phyloP scores from a whole-genome alignment of 2,329 filamentous ascomycete genomes.

The Tolypocladium endophyticum region DNA sequence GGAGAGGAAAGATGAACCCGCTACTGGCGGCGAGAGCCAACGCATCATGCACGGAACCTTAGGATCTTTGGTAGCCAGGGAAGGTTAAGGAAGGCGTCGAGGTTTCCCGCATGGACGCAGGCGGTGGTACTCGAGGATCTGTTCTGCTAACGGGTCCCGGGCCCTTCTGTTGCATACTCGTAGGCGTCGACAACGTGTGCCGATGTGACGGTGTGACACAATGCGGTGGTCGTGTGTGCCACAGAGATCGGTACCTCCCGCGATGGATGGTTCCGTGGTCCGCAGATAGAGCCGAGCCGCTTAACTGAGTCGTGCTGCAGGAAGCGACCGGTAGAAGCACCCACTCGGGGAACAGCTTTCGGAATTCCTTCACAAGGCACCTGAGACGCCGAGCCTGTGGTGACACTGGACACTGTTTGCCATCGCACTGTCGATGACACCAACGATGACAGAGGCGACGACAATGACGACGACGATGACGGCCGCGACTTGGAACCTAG shows the following conservation, averaged over 20 bases:
- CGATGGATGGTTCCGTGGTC: neutral
- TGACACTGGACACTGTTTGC: neutral
- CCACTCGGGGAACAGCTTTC: neutral
- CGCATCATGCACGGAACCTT: neutral
- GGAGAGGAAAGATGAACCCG: neutral
- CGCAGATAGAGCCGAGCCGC: neutral
- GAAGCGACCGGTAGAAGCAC: neutral
- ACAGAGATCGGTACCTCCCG: neutral
- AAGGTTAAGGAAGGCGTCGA: neutral
- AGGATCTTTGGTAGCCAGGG: neutral
- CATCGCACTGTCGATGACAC: neutral
- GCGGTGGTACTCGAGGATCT: neutral
- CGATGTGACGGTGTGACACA: neutral
- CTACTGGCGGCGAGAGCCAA: neutral
- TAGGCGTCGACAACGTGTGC: neutral
- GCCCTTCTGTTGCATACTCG: neutral
- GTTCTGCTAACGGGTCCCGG: neutral
- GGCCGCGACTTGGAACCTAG: neutral
- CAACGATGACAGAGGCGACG: neutral
- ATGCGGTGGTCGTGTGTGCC: neutral
- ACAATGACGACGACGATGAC: neutral
- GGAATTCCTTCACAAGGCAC: neutral
- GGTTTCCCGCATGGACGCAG: neutral
- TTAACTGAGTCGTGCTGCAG: neutral
- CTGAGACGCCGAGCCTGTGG: neutral